phyloP scores from a whole-genome alignment of 371 early-diverging fungal species.

The Mortierella sp. region DNA sequence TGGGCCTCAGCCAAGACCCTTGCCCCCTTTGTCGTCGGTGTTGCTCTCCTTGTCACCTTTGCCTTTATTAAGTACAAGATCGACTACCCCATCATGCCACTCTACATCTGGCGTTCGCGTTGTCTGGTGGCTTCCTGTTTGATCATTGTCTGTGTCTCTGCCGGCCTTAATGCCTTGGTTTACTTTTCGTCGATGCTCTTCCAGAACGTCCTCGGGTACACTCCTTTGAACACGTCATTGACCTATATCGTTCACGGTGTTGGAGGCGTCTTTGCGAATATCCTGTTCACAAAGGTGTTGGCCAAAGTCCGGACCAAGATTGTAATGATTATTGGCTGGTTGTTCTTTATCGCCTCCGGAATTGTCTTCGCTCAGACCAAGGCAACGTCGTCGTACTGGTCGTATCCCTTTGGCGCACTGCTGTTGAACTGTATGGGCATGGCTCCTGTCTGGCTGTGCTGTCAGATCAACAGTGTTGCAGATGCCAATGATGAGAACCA shows the following conservation, averaged over 20 bases:
- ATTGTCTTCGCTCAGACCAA: neutral
- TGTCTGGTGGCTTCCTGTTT: slow-evolving; percentile 44
- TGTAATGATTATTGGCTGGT: neutral
- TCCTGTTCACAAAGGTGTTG: neutral
- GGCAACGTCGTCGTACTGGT: neutral
- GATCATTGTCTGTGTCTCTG: slow-evolving; percentile 14
- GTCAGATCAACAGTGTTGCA: slow-evolving; percentile 40
- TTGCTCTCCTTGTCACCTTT: slow-evolving; percentile 33
- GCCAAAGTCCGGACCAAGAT: neutral
- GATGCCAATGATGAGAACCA: slow-evolving; percentile 35
- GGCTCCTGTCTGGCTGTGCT: slow-evolving; percentile 34
- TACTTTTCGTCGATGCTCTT: slow-evolving; percentile 51
- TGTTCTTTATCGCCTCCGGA: neutral
- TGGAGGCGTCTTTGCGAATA: slow-evolving; percentile 1
- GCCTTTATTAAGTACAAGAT: slow-evolving; percentile 14
- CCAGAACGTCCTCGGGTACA: slow-evolving; percentile 44
- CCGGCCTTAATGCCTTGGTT: slow-evolving; percentile 6
- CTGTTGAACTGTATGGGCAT: slow-evolving; percentile 19
- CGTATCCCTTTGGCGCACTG: neutral
- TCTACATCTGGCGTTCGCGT: slow-evolving; percentile 41
- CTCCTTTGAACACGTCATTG: slow-evolving; percentile 40
- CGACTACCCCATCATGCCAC: slow-evolving; percentile 22
- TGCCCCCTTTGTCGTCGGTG: slow-evolving; percentile 16
- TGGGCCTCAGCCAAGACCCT: slow-evolving; percentile 40
- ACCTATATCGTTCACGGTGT: slow-evolving; percentile 15